These are phyloP conservation scores for Euphorbia tirucalli DNA, from an alignment of 345 rosid genomes.

Conservation along the genomic window DNA sequence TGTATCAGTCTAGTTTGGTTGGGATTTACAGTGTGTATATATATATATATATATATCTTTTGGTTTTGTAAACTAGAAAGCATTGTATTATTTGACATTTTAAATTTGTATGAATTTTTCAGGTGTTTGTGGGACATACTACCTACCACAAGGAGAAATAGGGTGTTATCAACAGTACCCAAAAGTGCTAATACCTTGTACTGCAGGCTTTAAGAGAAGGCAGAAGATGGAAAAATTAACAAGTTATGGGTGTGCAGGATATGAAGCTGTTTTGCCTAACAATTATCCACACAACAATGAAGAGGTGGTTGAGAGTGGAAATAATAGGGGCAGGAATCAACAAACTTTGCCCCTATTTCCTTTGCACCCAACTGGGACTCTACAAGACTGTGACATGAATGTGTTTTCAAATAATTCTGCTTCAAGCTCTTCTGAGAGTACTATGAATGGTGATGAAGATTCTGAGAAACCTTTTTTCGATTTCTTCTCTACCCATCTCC, in stretches of 20 bases:
- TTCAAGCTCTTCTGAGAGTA: constrained; percentile 12
- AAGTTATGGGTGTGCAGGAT: not conserved
- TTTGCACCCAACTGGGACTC: constrained; percentile 49
- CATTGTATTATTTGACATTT: not conserved
- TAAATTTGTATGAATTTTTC: not conserved
- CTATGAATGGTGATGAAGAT: constrained; percentile 5
- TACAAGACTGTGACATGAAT: constrained; percentile 16
- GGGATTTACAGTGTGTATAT: too few relatives aligned
- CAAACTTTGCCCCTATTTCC: constrained; percentile 55
- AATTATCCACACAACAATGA: not conserved
- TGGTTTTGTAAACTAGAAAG: too few relatives aligned
- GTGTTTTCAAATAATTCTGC: not conserved
- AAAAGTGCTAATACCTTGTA: constrained; percentile 30
- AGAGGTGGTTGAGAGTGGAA: not conserved
- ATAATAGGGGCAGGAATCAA: constrained; percentile 10
- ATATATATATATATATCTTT: too few relatives aligned
- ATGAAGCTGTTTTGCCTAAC: not conserved
- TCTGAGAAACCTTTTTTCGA: constrained; percentile 33
- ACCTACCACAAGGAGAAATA: constrained; percentile 35
- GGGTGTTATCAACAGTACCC: constrained; percentile 39
- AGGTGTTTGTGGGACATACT: constrained; percentile 42
- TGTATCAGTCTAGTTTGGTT: too few relatives aligned
- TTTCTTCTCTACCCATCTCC: constrained; percentile 33
- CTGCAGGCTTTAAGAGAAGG: constrained; percentile 33
- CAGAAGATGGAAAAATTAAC: constrained; percentile 20